A percentile compares a stretch with the other conserved stretches of the same genome.
Evolutionary conservation across 495 filamentous ascomycete genomes (phyloP).

Genomic region (Margaritispora aquatica): DNA sequence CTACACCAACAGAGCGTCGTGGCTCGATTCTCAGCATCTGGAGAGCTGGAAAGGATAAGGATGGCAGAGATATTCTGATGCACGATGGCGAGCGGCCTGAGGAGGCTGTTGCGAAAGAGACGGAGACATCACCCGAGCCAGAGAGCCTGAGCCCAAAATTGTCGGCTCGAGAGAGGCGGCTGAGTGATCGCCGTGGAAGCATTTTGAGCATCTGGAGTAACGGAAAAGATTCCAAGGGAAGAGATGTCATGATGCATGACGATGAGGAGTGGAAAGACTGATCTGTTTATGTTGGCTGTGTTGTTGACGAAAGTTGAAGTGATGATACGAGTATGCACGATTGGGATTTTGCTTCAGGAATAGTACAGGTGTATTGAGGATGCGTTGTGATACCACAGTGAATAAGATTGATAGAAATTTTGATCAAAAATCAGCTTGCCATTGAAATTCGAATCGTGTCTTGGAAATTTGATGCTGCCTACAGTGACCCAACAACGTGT

Average conservation of each 20-base stretch:
- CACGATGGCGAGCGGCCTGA: slow-evolving; percentile 3
- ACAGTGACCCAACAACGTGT: too few relatives aligned
- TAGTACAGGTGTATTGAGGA: background rate
- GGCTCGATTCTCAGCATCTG: slow-evolving; percentile 16
- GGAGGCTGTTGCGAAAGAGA: background rate
- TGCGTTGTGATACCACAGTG: background rate
- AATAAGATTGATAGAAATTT: background rate
- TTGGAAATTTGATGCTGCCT: background rate
- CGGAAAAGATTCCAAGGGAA: slow-evolving; percentile 11
- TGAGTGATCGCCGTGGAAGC: slow-evolving; percentile 8
- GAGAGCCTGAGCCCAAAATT: background rate
- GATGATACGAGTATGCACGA: background rate
- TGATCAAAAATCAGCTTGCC: too few relatives aligned
- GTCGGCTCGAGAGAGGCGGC: background rate
- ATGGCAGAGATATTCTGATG: slow-evolving; percentile 10
- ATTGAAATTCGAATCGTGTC: too few relatives aligned
- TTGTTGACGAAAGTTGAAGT: background rate
- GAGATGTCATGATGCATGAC: slow-evolving; percentile 11
- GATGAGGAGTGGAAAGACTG: slow-evolving; percentile 15
- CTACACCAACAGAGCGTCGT: background rate
- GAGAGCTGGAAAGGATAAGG: slow-evolving; percentile 14
- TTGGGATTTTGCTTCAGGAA: background rate
- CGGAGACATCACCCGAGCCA: background rate
- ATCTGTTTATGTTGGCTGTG: background rate
- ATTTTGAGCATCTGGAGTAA: slow-evolving; percentile 14